These are phyloP conservation scores for Monosporascus ibericus DNA, from an alignment of 2,329 filamentous ascomycete species.

Conservation along the genomic window DNA sequence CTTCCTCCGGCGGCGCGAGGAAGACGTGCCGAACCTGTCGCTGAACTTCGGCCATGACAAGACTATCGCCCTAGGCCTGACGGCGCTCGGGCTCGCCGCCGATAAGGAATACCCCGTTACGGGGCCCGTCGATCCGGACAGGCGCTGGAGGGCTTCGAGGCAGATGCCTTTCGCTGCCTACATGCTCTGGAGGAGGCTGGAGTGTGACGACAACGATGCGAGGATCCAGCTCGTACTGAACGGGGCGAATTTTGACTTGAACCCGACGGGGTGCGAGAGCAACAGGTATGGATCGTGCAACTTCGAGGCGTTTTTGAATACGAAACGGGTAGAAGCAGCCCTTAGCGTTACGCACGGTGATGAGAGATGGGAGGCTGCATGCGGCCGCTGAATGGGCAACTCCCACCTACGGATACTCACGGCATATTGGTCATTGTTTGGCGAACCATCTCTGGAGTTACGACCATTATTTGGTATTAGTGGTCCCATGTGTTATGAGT, in stretches of 20 bases:
- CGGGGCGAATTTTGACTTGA: constrained; percentile 16
- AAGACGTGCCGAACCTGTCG: constrained; percentile 7
- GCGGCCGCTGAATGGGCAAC: neutral
- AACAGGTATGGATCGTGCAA: constrained; percentile 15
- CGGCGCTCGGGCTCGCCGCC: constrained; percentile 13
- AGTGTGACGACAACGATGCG: constrained; percentile 6
- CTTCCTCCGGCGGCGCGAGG: constrained; percentile 8
- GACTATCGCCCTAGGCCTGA: constrained; percentile 15
- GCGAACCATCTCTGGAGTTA: no score
- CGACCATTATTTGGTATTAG: no score
- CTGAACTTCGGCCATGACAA: constrained; percentile 19
- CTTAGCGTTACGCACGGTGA: constrained; percentile 13
- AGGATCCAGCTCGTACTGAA: constrained; percentile 16
- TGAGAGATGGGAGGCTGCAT: constrained; percentile 12
- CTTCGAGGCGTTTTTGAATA: constrained; percentile 12
- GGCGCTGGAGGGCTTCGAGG: constrained; percentile 12
- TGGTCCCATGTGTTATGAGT: no score
- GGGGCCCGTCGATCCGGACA: constrained; percentile 11
- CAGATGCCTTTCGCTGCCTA: constrained; percentile 15
- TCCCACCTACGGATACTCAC: no score
- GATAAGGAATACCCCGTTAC: constrained; percentile 10
- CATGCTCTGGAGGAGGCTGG: constrained; percentile 15
- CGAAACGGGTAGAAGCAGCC: constrained; percentile 9
- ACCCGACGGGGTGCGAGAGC: constrained; percentile 12
- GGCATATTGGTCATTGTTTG: no score